Evolutionary conservation across 1,139 yeast genomes (phyloP).

Genomic region (Lodderomyces theae): DNA sequence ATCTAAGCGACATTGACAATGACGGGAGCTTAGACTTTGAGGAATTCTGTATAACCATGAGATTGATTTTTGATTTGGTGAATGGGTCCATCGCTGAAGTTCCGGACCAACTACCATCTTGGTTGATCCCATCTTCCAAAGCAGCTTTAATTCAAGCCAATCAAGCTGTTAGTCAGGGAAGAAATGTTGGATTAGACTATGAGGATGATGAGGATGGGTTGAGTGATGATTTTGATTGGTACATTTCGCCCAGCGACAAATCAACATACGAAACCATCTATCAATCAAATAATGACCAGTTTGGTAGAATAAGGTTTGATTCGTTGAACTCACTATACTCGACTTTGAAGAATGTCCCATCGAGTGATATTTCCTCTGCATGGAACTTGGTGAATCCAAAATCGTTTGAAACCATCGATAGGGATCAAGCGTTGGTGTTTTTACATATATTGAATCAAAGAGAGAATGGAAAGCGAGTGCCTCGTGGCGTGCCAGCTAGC

Average conservation of each 20-base stretch:
- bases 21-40: conserved; percentile 94
- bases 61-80: conserved; percentile 85
- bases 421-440: conserved; percentile 86
- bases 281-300: conserved; percentile 68
- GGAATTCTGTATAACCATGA: conserved; percentile 96
- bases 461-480: conserved; percentile 82
- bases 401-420: conserved; percentile 81
- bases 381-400: conserved; percentile 96
- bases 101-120: conserved; percentile 75
- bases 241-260: conserved; percentile 85
- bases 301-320: conserved; percentile 80
- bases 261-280: conserved; percentile 77
- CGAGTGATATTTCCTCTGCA: conserved; percentile 83
- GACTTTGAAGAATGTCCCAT: conserved; percentile 70
- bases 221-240: conserved; percentile 86
- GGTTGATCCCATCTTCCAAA: conserved; percentile 91
- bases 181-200: conserved; percentile 27
- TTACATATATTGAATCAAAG: conserved; percentile 89
- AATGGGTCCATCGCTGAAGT: conserved; percentile 65
- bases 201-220: conserved; percentile 57
- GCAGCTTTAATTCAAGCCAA: conserved; percentile 81
- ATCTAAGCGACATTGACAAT: conserved; percentile 84
- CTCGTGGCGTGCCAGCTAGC: conserved; percentile 92
- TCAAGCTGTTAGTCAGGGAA: conserved; percentile 51
- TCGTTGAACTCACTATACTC: conserved; percentile 67